Base-by-base conservation (phyloP, 1,284 basidiomycete species). In the Leccinum fuscescens region DNA sequence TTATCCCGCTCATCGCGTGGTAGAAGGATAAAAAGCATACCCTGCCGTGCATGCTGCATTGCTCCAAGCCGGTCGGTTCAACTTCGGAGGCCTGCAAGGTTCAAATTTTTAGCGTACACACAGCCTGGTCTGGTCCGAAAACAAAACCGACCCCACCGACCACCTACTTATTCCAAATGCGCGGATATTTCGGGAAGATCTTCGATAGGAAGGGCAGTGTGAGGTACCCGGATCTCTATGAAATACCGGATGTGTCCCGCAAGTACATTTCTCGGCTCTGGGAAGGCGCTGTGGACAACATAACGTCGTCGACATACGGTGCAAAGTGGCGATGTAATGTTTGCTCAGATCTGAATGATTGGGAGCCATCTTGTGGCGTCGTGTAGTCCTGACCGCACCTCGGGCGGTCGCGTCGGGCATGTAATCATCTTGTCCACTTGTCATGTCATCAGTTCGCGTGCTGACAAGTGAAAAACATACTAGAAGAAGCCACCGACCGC, bases 401-500 rank as follows among this genome's bases (percentile, higher is more conserved):
- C 4, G 7, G 49, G 52, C 27, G 57, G 37, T 49, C 24, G 14
- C 11, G 51, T 55, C 24, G 42, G 48, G 31, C 20, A 24, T 22
- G 11, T 48, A 48, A 17, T 48, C 20, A 37, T 46, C 50, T 4
- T 46, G 54, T 4, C 24, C 27, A 56, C 12, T 39, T 56, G 60
- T 66, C 57, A 59, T 53, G 49, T 64, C 39, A 42, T 63, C 37
- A 50, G 50, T 31, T 46, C 14, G 31, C 2, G 33, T 27, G 37
- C 46, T 59, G 62, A 63, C 59, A 60, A 50, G 53, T 59, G 33
- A 42, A 50, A 0, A 62, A 44, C 42, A 17, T 17, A 39, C n/a
- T 20, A 57, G 35, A 37, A 59, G 27, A 54, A 44, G 54, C 61
- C 64, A 52, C 59, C 3, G 12, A 50, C 12, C 54, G 11, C 54